Conservation (phyloP, 768 basidiomycete genomes). For the Melanogaster broomeanus region DNA sequence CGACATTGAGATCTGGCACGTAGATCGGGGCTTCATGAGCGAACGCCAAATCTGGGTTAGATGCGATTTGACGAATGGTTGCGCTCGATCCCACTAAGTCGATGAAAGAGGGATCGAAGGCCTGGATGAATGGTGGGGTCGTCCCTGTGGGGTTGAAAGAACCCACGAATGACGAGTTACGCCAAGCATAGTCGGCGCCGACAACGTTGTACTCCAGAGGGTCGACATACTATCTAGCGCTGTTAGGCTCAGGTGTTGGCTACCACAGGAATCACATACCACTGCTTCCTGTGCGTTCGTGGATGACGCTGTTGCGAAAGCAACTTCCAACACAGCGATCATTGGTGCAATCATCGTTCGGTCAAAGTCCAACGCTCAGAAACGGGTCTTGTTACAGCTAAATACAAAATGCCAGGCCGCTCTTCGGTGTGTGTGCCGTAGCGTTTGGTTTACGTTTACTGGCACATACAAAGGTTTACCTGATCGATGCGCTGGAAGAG, state of each 20-base stretch:
- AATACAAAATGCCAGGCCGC: no score
- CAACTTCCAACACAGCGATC: neutral
- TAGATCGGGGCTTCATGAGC: conserved; percentile 82
- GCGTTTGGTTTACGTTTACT: no score
- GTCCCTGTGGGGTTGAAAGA: conserved; percentile 65
- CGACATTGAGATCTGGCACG: conserved; percentile 62
- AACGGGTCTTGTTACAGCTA: neutral
- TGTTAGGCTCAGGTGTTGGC: neutral
- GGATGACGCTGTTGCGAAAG: neutral
- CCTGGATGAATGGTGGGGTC: conserved; percentile 58
- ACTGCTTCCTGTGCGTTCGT: conserved; percentile 10
- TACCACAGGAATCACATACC: conserved; percentile 7
- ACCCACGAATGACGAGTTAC: conserved; percentile 40
- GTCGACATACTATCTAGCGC: conserved; percentile 45
- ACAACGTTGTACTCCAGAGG: conserved; percentile 55
- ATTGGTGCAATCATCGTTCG: conserved; percentile 2
- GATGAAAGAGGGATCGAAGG: conserved; percentile 57
- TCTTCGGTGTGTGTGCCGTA: no score
- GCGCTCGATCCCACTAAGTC: conserved; percentile 57
- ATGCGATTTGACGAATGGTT: conserved; percentile 58
- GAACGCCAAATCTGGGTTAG: conserved; percentile 63
- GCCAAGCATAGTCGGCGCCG: conserved; percentile 41
- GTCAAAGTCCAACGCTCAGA: neutral
- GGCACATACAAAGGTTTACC: no score
- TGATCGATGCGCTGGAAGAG: no score